A percentile compares a stretch with the other conserved stretches of the same genome.
These are phyloP conservation scores for Termitomyces titanicus DNA, from an alignment of 768 basidiomycete genomes.

Conservation along the genomic window DNA sequence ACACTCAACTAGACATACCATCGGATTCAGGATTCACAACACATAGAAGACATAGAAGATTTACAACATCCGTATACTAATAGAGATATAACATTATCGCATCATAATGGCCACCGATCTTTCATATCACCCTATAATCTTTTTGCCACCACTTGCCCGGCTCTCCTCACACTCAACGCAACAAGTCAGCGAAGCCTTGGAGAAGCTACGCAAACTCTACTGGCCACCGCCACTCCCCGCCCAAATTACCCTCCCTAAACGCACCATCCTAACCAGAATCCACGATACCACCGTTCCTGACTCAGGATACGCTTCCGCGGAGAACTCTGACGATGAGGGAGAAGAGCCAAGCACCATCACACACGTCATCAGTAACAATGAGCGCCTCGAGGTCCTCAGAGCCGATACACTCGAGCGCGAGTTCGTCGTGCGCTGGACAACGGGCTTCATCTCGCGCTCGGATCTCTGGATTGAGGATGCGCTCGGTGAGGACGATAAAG, in stretches of 20 bases:
- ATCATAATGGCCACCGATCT: constrained; percentile 13
- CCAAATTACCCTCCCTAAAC: constrained; percentile 24
- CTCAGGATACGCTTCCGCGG: constrained; percentile 77
- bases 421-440: constrained; percentile 73
- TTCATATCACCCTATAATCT: constrained; percentile 26
- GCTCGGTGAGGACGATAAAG: constrained; percentile 30
- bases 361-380: constrained; percentile 18
- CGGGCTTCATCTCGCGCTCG: constrained; percentile 60
- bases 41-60: constrained; percentile 7
- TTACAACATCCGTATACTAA: constrained; percentile 11
- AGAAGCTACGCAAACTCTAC: constrained; percentile 48
- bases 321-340: constrained; percentile 48
- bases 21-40: constrained; percentile 5
- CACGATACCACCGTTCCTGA: constrained; percentile 52
- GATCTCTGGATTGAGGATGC: constrained; percentile 42
- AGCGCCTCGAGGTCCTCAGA: constrained; percentile 42
- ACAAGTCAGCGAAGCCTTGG: constrained; percentile 37
- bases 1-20: not conserved
- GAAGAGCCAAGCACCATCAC: constrained; percentile 15
- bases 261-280: constrained; percentile 24
- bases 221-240: constrained; percentile 34
- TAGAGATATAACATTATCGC: constrained; percentile 3
- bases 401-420: constrained; percentile 64
- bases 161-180: constrained; percentile 32
- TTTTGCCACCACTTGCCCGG: constrained; percentile 54